phyloP scores from a whole-genome alignment of 23 red algal species.

The Gracilaria domingensis region DNA sequence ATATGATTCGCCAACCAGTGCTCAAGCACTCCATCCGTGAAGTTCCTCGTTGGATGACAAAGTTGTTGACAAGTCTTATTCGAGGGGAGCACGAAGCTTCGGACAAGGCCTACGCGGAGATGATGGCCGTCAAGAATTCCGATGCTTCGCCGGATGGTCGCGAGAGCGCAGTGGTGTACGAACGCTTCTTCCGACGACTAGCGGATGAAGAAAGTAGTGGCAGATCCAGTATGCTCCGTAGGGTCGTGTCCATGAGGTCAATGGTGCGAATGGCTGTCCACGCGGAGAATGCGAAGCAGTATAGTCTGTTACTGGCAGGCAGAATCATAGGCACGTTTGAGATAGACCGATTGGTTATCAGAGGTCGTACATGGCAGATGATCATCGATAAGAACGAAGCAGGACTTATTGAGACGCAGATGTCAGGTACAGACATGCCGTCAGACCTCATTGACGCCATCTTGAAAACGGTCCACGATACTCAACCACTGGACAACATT shows the following conservation, averaged over 20 bases:
- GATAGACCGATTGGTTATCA: background rate
- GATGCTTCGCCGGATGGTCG: background rate
- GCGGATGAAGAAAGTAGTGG: background rate
- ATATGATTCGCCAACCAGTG: conserved; percentile 29
- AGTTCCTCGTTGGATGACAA: conserved; percentile 18
- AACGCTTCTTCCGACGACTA: background rate
- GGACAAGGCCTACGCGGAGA: background rate
- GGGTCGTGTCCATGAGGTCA: background rate
- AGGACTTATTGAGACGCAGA: background rate
- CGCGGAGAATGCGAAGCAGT: conserved; percentile 4
- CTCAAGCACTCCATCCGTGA: conserved; percentile 9
- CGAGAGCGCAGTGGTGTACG: background rate
- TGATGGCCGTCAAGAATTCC: background rate
- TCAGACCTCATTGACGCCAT: conserved; percentile 8
- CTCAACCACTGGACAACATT: background rate
- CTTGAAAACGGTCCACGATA: background rate
- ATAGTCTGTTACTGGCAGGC: background rate
- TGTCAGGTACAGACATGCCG: background rate
- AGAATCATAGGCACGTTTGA: conserved; percentile 29
- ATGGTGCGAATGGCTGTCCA: background rate
- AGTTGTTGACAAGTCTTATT: background rate
- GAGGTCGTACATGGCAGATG: conserved; percentile 5
- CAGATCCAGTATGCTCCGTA: background rate
- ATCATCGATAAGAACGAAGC: background rate
- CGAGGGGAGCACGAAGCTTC: conserved; percentile 6